phyloP scores from a whole-genome alignment of 768 basidiomycete species.

The Udeniomyces megalosporus region DNA sequence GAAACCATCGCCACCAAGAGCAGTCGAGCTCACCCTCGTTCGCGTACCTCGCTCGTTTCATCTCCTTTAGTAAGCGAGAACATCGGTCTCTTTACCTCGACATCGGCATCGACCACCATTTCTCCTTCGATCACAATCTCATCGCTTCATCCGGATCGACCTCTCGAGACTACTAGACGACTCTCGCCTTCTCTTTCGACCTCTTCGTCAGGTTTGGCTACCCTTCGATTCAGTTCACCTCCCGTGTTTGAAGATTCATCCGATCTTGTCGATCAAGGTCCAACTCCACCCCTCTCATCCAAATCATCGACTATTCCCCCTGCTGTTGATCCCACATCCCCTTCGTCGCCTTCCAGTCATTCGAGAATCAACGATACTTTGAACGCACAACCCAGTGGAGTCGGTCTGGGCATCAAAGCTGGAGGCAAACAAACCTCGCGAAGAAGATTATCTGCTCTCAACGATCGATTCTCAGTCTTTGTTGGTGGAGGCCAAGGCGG shows the following conservation, averaged over 20 bases:
- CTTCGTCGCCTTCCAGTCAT: background rate
- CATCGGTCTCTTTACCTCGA: background rate
- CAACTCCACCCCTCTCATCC: too few relatives aligned
- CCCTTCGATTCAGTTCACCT: slow-evolving; percentile 1
- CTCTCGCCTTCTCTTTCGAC: background rate
- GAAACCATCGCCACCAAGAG: background rate
- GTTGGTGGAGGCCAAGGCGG: slow-evolving; percentile 6
- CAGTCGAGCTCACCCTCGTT: background rate
- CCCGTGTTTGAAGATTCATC: too few relatives aligned
- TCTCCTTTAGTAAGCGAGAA: too few relatives aligned
- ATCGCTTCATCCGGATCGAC: background rate
- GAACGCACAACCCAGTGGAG: too few relatives aligned
- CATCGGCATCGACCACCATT: background rate
- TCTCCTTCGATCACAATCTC: background rate
- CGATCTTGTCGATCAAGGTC: too few relatives aligned
- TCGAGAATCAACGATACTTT: background rate
- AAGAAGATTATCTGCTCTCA: background rate
- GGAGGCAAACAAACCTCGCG: background rate
- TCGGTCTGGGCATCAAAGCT: too few relatives aligned
- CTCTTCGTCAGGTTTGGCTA: background rate
- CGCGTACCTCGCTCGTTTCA: too few relatives aligned
- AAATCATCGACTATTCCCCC: too few relatives aligned
- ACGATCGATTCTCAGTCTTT: slow-evolving; percentile 6
- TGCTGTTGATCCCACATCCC: too few relatives aligned
- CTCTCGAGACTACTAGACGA: background rate